Percentiles rank a stretch among this genome's conserved stretches.
Conservation (phyloP, 2,329 filamentous ascomycete species). For the Xylariaceae sp. region DNA sequence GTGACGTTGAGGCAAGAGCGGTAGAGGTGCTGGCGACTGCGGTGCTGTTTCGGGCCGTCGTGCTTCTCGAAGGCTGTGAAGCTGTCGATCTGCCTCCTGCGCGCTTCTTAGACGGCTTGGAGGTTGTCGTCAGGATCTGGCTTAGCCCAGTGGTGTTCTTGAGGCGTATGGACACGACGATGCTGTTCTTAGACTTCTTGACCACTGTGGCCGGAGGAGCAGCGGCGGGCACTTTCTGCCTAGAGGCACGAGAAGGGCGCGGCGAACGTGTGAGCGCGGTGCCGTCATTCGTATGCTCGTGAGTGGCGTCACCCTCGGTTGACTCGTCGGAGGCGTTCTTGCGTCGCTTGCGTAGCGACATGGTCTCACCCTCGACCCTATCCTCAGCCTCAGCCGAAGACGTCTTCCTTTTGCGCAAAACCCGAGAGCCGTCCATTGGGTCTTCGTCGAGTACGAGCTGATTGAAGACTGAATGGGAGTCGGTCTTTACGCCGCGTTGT, state of each 20-base stretch:
- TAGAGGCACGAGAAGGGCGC: constrained; percentile 56
- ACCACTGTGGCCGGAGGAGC: constrained; percentile 42
- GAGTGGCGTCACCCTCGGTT: constrained; percentile 28
- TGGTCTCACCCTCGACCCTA: constrained; percentile 31
- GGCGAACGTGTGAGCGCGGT: constrained; percentile 34
- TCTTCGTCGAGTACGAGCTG: constrained; percentile 70
- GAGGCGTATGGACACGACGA: constrained; percentile 59
- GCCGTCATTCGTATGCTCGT: constrained; percentile 35
- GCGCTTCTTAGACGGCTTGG: constrained; percentile 57
- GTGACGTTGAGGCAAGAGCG: constrained; percentile 52
- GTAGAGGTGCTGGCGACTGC: constrained; percentile 34
- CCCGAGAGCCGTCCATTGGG: constrained; percentile 71
- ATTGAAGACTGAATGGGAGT: constrained; percentile 76
- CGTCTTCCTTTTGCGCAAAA: constrained; percentile 80
- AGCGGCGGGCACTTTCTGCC: constrained; percentile 47
- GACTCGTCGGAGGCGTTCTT: constrained; percentile 47
- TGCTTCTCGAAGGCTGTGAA: constrained; percentile 33
- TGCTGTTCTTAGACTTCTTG: constrained; percentile 37
- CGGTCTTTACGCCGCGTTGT: constrained; percentile 62
- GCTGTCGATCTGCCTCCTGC: constrained; percentile 33
- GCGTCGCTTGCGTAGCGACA: constrained; percentile 53
- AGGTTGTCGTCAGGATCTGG: constrained; percentile 56
- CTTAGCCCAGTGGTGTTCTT: constrained; percentile 54
- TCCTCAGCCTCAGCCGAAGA: constrained; percentile 66
- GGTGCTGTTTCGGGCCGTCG: constrained; percentile 24